A percentile compares a stretch with the other conserved stretches of the same genome.
Evolutionary conservation across 2,329 filamentous ascomycete genomes (phyloP).

Genomic region (Pseudopyrenochaeta lycopersici): DNA sequence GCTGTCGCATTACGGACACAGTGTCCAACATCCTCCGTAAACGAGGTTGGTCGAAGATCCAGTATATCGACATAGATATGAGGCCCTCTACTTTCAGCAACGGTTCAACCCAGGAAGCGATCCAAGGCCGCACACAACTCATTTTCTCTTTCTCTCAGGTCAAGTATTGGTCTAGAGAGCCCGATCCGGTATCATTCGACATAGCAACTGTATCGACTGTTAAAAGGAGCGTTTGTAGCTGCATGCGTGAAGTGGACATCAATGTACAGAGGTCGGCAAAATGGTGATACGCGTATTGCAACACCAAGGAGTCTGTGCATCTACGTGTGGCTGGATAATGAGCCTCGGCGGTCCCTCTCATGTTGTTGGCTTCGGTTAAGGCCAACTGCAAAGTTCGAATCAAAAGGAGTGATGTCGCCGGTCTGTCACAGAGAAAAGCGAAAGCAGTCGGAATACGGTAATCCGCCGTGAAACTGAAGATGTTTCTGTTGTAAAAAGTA

Average conservation of each 20-base stretch:
- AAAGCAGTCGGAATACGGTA: constrained; percentile 34
- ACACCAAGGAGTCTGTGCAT: constrained; percentile 23
- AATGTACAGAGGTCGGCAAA: constrained; percentile 32
- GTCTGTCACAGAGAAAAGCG: constrained; percentile 31
- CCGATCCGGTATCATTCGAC: constrained; percentile 9
- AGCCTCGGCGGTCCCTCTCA: constrained; percentile 18
- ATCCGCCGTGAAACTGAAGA: constrained; percentile 29
- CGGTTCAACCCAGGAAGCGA: constrained; percentile 27
- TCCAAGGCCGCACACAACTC: constrained; percentile 9
- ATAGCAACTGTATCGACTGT: constrained; percentile 21
- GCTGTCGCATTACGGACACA: constrained; percentile 12
- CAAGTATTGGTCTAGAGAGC: constrained; percentile 16
- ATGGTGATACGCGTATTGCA: constrained; percentile 30
- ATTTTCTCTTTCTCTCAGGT: constrained; percentile 18
- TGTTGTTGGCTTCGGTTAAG: constrained; percentile 28
- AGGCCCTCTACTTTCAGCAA: constrained; percentile 22
- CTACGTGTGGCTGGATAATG: constrained; percentile 22
- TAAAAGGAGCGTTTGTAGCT: constrained; percentile 23
- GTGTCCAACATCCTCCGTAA: constrained; percentile 23
- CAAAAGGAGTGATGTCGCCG: constrained; percentile 16
- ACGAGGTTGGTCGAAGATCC: constrained; percentile 22
- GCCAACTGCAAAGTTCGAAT: constrained; percentile 26
- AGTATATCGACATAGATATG: constrained; percentile 22
- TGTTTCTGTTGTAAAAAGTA: constrained; percentile 33
- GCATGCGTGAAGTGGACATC: constrained; percentile 25